Evolutionary conservation across 345 rosid genomes (phyloP), one percentile per base, ranked within the genome.

Genomic region (Eucalyptus camaldulensis): DNA sequence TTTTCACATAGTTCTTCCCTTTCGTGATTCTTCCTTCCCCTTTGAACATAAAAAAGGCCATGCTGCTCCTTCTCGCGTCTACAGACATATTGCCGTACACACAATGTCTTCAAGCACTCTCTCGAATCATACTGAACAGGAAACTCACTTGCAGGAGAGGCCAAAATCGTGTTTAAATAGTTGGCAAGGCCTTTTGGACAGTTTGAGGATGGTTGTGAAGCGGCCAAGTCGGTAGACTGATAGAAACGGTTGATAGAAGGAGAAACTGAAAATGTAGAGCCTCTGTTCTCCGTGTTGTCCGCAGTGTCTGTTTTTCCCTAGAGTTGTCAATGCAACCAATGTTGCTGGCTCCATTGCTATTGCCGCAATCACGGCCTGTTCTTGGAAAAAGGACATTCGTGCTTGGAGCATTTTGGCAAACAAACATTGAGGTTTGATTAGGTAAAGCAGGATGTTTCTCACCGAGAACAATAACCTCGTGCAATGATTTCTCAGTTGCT

Each of bases 1-100:
- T 85, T 93, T n/a, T 90, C 87, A 88, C 93, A 94, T 65, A 87
- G 90, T 85, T 92, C 86, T 86, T 65, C 97, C 25, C 96, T 90
- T 89, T 90, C 90, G 80, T 90, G 95, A 86, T 90, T 95, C 93
- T 93, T 96, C 94, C 92, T 95, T 13, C 94, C 94, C 87, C 91
- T 94, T 81, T 92, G 93, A 49, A 92, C 88, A 88, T 90, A 88
- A 29, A 90, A 89, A 13, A 76, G 88, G 86, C 51, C 72, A 54
- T 87, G 85, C 87, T 67, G 58, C 88, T 92, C 93, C 50, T 86
- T 90, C 13, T 88, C 91, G 88, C 22, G 72, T 58, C 87, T 27
- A 54, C 86, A 53, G 69, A 53, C 19, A 10, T 40, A 56, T 87
- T 87, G 21, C 8, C 65, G 51, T 89, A 53, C 88, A 60, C 85